Evolutionary conservation across 2,329 filamentous ascomycete genomes (phyloP).

Genomic region (Seiridium cupressi): DNA sequence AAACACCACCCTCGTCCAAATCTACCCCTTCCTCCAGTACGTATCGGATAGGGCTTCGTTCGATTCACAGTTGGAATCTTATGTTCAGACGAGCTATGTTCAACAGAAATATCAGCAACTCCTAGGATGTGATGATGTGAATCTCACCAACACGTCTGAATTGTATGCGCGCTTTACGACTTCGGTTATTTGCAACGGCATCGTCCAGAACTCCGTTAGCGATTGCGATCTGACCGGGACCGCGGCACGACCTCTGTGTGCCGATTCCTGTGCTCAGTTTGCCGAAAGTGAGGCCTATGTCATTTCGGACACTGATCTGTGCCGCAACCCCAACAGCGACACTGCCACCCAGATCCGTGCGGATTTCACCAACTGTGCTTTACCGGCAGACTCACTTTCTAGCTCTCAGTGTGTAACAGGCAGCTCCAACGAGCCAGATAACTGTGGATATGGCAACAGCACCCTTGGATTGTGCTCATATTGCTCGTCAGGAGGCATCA

Average conservation of each 20-base stretch:
- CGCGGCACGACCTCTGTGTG: slow-evolving; percentile 75
- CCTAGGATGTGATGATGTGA: slow-evolving; percentile 76
- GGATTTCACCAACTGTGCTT: slow-evolving; percentile 86
- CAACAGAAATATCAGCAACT: slow-evolving; percentile 71
- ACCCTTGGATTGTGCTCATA: slow-evolving; percentile 80
- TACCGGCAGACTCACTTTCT: slow-evolving; percentile 77
- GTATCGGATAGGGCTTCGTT: slow-evolving; percentile 77
- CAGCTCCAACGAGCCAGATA: slow-evolving; percentile 74
- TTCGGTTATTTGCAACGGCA: slow-evolving; percentile 87
- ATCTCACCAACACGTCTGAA: slow-evolving; percentile 74
- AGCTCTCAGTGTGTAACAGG: slow-evolving; percentile 72
- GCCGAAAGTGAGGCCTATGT: slow-evolving; percentile 88
- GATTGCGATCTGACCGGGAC: slow-evolving; percentile 65
- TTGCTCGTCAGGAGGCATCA: slow-evolving; percentile 78
- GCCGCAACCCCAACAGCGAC: slow-evolving; percentile 62
- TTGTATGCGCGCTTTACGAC: slow-evolving; percentile 93
- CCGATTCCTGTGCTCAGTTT: slow-evolving; percentile 82
- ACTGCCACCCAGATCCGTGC: slow-evolving; percentile 78
- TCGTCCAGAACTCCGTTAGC: slow-evolving; percentile 82
- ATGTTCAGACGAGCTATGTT: slow-evolving; percentile 74
- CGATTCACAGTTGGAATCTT: slow-evolving; percentile 70
- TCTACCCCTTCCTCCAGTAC: slow-evolving; percentile 65
- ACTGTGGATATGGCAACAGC: slow-evolving; percentile 80
- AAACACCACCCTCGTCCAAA: slow-evolving; percentile 22
- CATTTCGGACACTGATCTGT: slow-evolving; percentile 70